Percentiles rank a stretch among this genome's conserved stretches.
Conservation (phyloP, 805 yeast genomes). For the Monosporozyma siamensis region DNA sequence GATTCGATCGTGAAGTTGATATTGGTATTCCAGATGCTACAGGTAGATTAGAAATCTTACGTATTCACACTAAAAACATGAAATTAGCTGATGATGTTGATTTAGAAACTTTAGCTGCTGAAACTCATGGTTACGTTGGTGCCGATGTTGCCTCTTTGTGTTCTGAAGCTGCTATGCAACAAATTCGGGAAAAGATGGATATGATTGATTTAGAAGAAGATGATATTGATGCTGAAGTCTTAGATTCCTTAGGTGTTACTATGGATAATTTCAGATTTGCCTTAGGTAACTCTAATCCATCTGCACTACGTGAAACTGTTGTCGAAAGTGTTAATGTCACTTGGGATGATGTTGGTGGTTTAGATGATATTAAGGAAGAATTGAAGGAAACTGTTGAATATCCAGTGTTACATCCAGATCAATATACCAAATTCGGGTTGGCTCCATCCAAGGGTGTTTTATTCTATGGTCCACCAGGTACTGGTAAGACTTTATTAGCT, state of each 20-base stretch:
- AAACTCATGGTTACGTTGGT: constrained; percentile 99
- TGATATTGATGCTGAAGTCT: constrained; percentile 94
- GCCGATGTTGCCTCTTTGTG: constrained; percentile 97
- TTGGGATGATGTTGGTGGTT: constrained; percentile 99
- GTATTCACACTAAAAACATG: constrained; percentile 98
- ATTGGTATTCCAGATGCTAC: constrained; percentile 96
- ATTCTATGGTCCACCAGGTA: constrained; percentile 99
- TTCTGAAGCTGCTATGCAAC: constrained; percentile 99
- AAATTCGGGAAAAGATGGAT: constrained; percentile 99
- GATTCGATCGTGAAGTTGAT: constrained; percentile 86
- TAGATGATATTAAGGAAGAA: constrained; percentile 92
- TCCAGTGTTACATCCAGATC: constrained; percentile 98
- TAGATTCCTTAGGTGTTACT: constrained; percentile 93
- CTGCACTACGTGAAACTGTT: constrained; percentile 98
- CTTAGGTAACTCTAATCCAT: constrained; percentile 94
- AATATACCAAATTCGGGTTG: constrained; percentile 94
- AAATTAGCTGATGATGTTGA: constrained; percentile 92
- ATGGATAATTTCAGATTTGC: constrained; percentile 99
- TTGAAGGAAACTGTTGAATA: constrained; percentile 98
- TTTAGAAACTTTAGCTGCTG: constrained; percentile 89
- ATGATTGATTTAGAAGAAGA: constrained; percentile 42
- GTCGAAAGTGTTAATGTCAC: constrained; percentile 97
- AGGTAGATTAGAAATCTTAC: constrained; percentile 92
- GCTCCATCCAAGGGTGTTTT: constrained; percentile 97
- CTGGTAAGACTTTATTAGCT: constrained; percentile 96